Evolutionary conservation across 352 stramenopile genomes (phyloP).

Genomic region (Phytophthora cryptogea): DNA sequence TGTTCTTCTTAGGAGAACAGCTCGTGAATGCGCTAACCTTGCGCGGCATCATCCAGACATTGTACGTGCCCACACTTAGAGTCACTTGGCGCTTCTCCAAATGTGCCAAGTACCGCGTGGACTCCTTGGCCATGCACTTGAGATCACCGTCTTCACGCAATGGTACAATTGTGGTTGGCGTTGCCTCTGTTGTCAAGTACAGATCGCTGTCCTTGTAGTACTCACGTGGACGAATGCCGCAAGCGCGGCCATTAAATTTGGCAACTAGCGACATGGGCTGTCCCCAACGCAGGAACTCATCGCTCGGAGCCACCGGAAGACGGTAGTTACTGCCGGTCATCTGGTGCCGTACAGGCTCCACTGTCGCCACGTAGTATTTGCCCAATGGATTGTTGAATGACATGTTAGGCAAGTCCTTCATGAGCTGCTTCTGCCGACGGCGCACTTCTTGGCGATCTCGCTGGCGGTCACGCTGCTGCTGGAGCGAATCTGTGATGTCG

Average conservation of each 20-base stretch:
- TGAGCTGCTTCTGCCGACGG: conserved; percentile 50
- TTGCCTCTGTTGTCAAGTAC: conserved; percentile 72
- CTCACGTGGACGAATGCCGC: conserved; percentile 65
- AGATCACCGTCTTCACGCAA: conserved; percentile 69
- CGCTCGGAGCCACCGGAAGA: conserved; percentile 28
- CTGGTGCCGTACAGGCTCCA: conserved; percentile 49
- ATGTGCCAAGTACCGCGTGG: conserved; percentile 61
- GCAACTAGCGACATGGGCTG: conserved; percentile 65
- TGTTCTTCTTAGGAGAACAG: conserved; percentile 79
- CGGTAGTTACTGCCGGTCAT: conserved; percentile 33
- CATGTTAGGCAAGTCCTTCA: conserved; percentile 82
- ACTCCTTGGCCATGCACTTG: conserved; percentile 73
- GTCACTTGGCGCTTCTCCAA: conserved; percentile 60
- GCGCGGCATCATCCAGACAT: conserved; percentile 85
- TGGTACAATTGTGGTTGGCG: conserved; percentile 62
- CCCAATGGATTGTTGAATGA: conserved; percentile 59
- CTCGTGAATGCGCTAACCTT: conserved; percentile 77
- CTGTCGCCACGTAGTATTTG: conserved; percentile 64
- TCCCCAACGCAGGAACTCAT: conserved; percentile 65
- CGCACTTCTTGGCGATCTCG: conserved; percentile 56
- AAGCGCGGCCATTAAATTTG: conserved; percentile 55
- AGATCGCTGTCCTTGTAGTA: conserved; percentile 81
- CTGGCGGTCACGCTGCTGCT: conserved; percentile 48
- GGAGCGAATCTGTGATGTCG: conserved; percentile 44
- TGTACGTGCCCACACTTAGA: conserved; percentile 74